Conservation (phyloP, 495 filamentous ascomycete species). For the Aspergillus kassunensis region DNA sequence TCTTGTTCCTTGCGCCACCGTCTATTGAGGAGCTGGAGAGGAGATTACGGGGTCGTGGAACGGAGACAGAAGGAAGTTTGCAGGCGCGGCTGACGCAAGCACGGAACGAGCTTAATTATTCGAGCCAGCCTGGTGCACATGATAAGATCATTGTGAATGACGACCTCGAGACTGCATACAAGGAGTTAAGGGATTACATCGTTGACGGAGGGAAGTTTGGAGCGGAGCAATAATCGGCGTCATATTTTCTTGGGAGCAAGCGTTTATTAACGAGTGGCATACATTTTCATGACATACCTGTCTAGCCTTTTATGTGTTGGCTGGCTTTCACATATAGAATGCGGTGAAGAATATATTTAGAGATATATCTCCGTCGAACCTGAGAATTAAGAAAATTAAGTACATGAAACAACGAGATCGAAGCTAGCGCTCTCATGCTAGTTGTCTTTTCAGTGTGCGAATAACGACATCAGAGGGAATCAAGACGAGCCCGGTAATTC, state of each 20-base stretch:
- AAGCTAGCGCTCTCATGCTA: constrained; percentile 29
- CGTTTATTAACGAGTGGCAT: not conserved
- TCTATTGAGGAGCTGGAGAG: constrained; percentile 68
- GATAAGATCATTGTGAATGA: constrained; percentile 89
- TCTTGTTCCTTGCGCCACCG: constrained; percentile 81
- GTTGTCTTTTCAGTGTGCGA: constrained; percentile 24
- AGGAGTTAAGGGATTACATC: constrained; percentile 68
- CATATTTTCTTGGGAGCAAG: not conserved
- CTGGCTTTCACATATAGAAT: not conserved
- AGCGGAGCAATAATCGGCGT: constrained; percentile 20
- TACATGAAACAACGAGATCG: constrained; percentile 37
- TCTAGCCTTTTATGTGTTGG: constrained; percentile 2
- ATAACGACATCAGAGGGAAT: constrained; percentile 30
- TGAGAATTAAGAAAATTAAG: constrained; percentile 41
- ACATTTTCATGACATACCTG: not conserved
- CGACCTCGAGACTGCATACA: constrained; percentile 78
- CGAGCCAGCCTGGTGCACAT: constrained; percentile 67
- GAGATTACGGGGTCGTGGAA: constrained; percentile 75
- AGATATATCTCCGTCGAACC: constrained; percentile 21
- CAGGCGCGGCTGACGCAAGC: constrained; percentile 74
- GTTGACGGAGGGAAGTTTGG: constrained; percentile 46
- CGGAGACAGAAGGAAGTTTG: constrained; percentile 76
- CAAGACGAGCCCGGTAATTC: constrained; percentile 20
- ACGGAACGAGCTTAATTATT: constrained; percentile 74
- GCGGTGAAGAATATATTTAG: not conserved